Percentiles rank a stretch among this genome's conserved stretches.
phyloP scores from a whole-genome alignment of 2,329 filamentous ascomycete species.

The Verticillium albo-atrum region DNA sequence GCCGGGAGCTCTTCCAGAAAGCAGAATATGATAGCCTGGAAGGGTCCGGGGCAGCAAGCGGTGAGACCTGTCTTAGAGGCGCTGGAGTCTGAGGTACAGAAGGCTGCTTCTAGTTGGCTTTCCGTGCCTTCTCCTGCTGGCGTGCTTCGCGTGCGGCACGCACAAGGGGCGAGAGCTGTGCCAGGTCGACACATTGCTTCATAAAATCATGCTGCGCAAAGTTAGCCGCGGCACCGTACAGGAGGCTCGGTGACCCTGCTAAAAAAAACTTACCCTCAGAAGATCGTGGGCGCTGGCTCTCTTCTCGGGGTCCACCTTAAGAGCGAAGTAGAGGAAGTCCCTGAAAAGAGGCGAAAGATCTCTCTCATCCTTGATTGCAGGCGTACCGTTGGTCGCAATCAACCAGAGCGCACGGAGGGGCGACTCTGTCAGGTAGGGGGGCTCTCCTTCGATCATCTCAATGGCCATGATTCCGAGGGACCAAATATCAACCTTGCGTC shows the following conservation, averaged over 20 bases:
- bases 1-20: not conserved
- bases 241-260: too few relatives aligned
- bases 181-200: constrained; percentile 68
- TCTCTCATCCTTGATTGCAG: constrained; percentile 89
- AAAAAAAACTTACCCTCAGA: constrained; percentile 64
- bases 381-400: constrained; percentile 95
- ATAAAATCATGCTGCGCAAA: constrained; percentile 69
- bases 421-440: constrained; percentile 92
- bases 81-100: not conserved
- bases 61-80: not conserved
- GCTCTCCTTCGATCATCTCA: constrained; percentile 99
- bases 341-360: constrained; percentile 76
- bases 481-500: constrained; percentile 98
- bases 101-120: constrained; percentile 38
- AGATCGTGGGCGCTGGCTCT: constrained; percentile 91
- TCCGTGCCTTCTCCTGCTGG: constrained; percentile 77
- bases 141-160: constrained; percentile 79
- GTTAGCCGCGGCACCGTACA: not conserved
- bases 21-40: not conserved
- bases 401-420: constrained; percentile 89
- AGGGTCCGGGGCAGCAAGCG: not conserved
- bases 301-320: constrained; percentile 97
- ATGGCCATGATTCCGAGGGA: constrained; percentile 98
- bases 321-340: constrained; percentile 87
- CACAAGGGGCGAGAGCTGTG: constrained; percentile 80